Base-by-base conservation (phyloP, 2,329 filamentous ascomycete species). In the Bipolaris zeicola region DNA sequence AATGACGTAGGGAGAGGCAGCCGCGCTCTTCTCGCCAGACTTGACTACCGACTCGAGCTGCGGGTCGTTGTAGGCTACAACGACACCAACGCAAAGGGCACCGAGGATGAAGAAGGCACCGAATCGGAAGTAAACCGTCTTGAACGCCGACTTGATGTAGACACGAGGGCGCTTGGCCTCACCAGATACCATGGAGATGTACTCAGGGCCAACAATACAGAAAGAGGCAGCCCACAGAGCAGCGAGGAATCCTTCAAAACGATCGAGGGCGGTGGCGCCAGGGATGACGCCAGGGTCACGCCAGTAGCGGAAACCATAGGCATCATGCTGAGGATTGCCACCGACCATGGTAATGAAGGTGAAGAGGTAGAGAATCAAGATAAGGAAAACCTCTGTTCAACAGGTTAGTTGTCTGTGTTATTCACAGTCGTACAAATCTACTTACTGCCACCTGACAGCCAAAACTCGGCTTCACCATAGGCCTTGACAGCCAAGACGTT, bases 31-130 rank as follows among this genome's bases (percentile, higher is more conserved):
- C 22, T 66, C 62, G 22, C 60, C 67, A 34, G 67, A 62, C 6
- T 49, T 60, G 36, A 76, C 64, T 8, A 76, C 71, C 0, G 83
- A 87, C 36, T 91, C 79, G 52, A 89, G 89, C 11, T 89, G 90
- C 7, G 91, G 79, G 48, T 93, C 85, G 62, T 92, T 85, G 58
- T 87, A 86, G 0, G 89, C 89, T 20, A 78, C 59, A 28, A 79
- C 72, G 28, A 81, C 77, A 24, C 80, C 79, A 11, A 79, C 75
- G 57, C 75, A 78, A 14, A 82, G 67, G 6, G 79, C 78, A 18
- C 78, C 78, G 1, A 77, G 70, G 52, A 81, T 78, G 68, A 81
- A 81, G 71, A 81, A 81, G 61, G 78, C 66, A 34, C 75, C 77
- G 48, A 81, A 79, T 49, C 80, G 76, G 63, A 70, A 76, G 68